Conservation (phyloP, 176 grass and related monocot genomes). For the Urochloa ruziziensis region DNA sequence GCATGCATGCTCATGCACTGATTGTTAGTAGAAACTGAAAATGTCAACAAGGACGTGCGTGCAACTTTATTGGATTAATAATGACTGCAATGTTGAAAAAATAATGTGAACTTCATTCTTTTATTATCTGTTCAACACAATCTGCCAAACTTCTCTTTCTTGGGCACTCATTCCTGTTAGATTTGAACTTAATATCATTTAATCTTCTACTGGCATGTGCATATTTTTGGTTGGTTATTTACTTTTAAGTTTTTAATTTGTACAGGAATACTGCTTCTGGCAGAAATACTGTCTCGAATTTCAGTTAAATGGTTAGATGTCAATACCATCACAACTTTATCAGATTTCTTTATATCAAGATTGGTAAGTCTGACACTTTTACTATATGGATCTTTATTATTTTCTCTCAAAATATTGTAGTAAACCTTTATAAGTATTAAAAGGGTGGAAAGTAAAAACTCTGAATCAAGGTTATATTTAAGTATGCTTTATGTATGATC, state of each 20-base stretch:
- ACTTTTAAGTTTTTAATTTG: constrained; percentile 12
- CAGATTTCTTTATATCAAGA: constrained; percentile 89
- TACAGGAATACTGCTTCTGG: constrained; percentile 75
- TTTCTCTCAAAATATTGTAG: constrained; percentile 17
- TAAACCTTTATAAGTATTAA: neutral
- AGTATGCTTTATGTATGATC: neutral
- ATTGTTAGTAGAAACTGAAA: constrained; percentile 1
- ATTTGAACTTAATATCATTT: constrained; percentile 7
- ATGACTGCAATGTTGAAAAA: neutral
- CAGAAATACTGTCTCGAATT: constrained; percentile 67
- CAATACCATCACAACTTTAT: constrained; percentile 59
- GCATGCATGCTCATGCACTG: neutral
- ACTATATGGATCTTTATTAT: constrained; percentile 22
- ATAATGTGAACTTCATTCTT: neutral
- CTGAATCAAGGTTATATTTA: neutral
- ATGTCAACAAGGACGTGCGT: neutral
- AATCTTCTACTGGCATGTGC: neutral
- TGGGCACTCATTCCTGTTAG: neutral
- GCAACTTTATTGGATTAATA: neutral
- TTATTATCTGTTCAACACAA: neutral
- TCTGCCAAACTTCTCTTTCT: constrained; percentile 11
- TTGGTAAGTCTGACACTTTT: constrained; percentile 71
- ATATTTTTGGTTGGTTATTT: constrained; percentile 6
- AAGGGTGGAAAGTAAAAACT: neutral
- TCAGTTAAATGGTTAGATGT: constrained; percentile 58